Evolutionary conservation across 768 basidiomycete species (phyloP).

Genomic region (Nidula microcarpa): DNA sequence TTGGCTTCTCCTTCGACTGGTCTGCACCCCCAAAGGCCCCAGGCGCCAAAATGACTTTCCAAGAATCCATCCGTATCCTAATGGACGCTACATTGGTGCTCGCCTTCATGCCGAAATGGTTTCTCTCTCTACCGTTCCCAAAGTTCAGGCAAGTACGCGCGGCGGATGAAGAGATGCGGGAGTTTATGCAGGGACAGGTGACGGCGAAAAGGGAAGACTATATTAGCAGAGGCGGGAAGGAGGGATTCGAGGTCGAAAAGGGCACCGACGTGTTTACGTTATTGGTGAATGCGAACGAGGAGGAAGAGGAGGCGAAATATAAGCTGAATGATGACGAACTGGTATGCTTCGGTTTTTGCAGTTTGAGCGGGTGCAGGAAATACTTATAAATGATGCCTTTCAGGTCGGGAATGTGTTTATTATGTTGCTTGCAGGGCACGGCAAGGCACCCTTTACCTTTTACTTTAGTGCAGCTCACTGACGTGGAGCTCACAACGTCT

Average conservation of each 20-base stretch:
- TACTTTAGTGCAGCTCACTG: neutral
- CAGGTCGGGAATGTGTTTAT: neutral
- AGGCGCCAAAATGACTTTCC: conserved; percentile 3
- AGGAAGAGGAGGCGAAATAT: neutral
- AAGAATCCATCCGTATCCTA: conserved; percentile 5
- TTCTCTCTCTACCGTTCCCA: neutral
- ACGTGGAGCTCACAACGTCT: neutral
- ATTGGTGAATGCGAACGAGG: neutral
- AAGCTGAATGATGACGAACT: neutral
- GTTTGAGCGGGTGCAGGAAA: neutral
- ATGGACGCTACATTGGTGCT: neutral
- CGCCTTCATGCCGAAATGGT: neutral
- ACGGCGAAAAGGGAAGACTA: neutral
- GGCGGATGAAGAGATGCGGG: neutral
- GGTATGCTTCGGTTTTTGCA: neutral
- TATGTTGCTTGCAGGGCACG: neutral
- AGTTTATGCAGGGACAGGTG: neutral
- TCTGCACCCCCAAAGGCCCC: neutral
- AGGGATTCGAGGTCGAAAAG: neutral
- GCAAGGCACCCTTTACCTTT: neutral
- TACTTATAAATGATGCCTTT: neutral
- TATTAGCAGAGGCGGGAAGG: neutral
- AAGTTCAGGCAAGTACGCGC: neutral
- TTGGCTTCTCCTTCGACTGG: conserved; percentile 7
- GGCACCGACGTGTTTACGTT: neutral